Percentiles rank a stretch among this genome's conserved stretches.
These are phyloP conservation scores for Xylaria arbuscula DNA, from an alignment of 2,329 filamentous ascomycete genomes.

Conservation along the genomic window DNA sequence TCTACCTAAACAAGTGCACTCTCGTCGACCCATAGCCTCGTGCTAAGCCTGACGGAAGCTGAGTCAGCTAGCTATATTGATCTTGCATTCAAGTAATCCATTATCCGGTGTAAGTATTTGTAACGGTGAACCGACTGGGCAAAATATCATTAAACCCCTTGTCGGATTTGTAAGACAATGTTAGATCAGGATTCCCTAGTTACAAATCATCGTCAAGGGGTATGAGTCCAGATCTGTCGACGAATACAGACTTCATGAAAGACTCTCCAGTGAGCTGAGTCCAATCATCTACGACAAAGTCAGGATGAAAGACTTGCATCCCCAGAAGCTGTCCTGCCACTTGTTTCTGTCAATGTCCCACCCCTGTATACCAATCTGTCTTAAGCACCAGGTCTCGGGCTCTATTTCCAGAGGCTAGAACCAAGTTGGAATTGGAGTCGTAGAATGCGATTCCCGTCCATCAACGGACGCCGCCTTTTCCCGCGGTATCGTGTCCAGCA, in stretches of 20 bases:
- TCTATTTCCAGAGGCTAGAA: neutral
- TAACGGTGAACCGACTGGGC: neutral
- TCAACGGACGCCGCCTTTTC: neutral
- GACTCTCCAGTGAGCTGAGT: neutral
- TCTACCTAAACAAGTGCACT: neutral
- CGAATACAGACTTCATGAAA: neutral
- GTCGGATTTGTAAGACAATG: neutral
- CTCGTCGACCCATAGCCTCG: neutral
- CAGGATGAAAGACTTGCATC: neutral
- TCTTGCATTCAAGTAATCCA: neutral
- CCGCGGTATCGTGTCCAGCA: neutral
- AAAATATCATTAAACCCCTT: neutral
- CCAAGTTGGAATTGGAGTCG: neutral
- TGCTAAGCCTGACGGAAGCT: neutral
- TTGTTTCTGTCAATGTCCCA: neutral
- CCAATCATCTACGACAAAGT: neutral
- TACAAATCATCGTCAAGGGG: neutral
- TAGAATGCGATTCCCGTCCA: neutral
- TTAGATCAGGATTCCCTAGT: neutral
- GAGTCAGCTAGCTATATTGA: neutral
- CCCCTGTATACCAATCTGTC: neutral
- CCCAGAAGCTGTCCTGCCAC: neutral
- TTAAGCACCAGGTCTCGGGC: neutral
- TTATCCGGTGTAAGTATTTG: neutral
- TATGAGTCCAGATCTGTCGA: neutral